phyloP scores from a whole-genome alignment of 148 eudicot genomes.

The Camellia lanceoleosa region DNA sequence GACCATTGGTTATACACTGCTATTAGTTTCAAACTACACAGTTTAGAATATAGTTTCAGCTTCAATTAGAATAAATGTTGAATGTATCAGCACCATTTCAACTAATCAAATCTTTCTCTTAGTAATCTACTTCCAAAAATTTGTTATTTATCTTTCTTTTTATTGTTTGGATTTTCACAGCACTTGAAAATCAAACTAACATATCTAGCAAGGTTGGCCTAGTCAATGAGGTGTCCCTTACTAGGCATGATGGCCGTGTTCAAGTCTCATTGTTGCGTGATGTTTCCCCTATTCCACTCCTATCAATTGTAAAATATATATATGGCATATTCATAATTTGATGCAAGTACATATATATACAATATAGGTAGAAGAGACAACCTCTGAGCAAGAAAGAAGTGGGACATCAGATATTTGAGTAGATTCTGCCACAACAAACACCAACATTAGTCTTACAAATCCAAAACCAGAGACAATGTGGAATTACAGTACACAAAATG shows the following conservation, averaged over 20 bases:
- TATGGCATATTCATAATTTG: not conserved
- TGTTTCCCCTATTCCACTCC: no score
- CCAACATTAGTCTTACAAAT: conserved; percentile 11
- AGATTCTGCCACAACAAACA: conserved; percentile 34
- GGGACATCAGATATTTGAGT: conserved; percentile 46
- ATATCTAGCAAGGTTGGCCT: no score
- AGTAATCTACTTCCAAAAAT: not conserved
- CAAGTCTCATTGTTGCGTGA: no score
- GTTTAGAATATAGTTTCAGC: not conserved
- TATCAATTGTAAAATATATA: not conserved
- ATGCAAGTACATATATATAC: not conserved
- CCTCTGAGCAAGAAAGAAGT: conserved; percentile 67
- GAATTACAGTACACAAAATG: not conserved
- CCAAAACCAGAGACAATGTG: not conserved
- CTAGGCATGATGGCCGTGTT: no score
- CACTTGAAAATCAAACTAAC: not conserved
- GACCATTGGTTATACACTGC: not conserved
- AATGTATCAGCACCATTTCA: not conserved
- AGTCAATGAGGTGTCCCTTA: no score
- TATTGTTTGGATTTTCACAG: not conserved
- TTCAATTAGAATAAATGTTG: not conserved
- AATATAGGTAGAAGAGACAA: conserved; percentile 10
- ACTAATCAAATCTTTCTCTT: not conserved
- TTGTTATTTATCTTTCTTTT: not conserved
- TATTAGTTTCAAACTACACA: not conserved